Evolutionary conservation across 108 stramenopile genomes (phyloP).

Genomic region (Epipyxis sp.): DNA sequence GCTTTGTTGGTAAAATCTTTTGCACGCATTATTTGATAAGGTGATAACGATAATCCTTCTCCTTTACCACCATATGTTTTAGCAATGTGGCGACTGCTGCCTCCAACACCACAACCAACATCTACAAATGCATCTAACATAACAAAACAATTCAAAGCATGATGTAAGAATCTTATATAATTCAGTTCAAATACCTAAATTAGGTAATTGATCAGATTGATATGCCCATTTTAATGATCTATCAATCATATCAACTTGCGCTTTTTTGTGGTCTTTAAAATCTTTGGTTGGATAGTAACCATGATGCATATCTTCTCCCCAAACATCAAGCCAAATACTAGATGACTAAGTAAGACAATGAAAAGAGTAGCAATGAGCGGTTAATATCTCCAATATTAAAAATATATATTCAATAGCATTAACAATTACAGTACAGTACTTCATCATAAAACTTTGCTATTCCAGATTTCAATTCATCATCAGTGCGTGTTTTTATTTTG

Average conservation of each 20-base stretch:
- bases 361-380: not conserved
- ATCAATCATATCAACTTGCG: slow-evolving; percentile 88
- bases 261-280: slow-evolving; percentile 36
- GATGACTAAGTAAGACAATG: slow-evolving; percentile 66
- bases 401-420: not conserved
- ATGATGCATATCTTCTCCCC: slow-evolving; percentile 75
- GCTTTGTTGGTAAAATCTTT: slow-evolving; percentile 66
- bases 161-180: not conserved
- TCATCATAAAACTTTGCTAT: slow-evolving; percentile 92
- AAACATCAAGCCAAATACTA: slow-evolving; percentile 87
- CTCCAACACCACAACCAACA: slow-evolving; percentile 94
- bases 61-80: slow-evolving; percentile 64
- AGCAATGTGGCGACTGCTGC: slow-evolving; percentile 78
- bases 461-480: slow-evolving; percentile 72
- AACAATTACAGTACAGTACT: not conserved
- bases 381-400: not conserved
- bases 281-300: slow-evolving; percentile 43
- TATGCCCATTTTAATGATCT: slow-evolving; percentile 78
- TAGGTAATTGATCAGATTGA: slow-evolving; percentile 38
- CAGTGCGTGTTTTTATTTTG: no score
- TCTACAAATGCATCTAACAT: slow-evolving; percentile 54
- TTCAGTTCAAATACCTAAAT: slow-evolving; percentile 36
- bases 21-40: slow-evolving; percentile 77
- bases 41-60: slow-evolving; percentile 83
- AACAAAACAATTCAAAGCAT: no score